Evolutionary conservation across 2,329 filamentous ascomycete species (phyloP).

Genomic region (Magnaporthiopsis rhizophila): DNA sequence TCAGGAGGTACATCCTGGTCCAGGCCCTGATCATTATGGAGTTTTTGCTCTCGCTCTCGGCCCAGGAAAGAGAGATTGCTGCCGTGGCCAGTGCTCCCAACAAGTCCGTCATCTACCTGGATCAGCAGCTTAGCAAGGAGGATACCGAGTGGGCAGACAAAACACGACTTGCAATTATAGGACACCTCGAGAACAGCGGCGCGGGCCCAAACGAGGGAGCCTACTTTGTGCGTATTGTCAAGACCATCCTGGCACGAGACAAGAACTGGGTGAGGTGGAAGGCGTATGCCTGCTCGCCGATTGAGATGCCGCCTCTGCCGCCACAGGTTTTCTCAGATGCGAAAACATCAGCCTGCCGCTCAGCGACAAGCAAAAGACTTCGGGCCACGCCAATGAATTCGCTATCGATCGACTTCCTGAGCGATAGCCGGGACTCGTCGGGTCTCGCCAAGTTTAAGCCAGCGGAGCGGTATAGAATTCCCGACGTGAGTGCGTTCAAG

Average conservation of each 20-base stretch:
- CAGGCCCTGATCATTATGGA: constrained; percentile 92
- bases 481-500: constrained; percentile 62
- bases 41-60: constrained; percentile 84
- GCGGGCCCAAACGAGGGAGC: constrained; percentile 58
- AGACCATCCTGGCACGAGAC: constrained; percentile 88
- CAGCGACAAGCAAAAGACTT: constrained; percentile 63
- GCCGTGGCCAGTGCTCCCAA: constrained; percentile 60
- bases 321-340: constrained; percentile 62
- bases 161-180: neutral
- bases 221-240: constrained; percentile 94
- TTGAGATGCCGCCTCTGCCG: constrained; percentile 66
- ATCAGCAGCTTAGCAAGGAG: constrained; percentile 69
- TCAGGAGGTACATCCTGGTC: constrained; percentile 87
- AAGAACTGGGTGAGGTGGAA: constrained; percentile 99
- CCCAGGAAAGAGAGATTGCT: constrained; percentile 73
- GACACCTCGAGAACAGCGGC: constrained; percentile 60
- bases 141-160: constrained; percentile 77
- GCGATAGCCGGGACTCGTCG: constrained; percentile 51
- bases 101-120: constrained; percentile 76
- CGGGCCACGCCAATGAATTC: constrained; percentile 63
- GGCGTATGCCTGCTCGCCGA: constrained; percentile 82
- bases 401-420: constrained; percentile 70
- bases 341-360: constrained; percentile 55
- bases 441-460: constrained; percentile 65
- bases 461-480: constrained; percentile 55